Conservation (phyloP, 768 basidiomycete species). For the Leccinum disarticulatum region DNA sequence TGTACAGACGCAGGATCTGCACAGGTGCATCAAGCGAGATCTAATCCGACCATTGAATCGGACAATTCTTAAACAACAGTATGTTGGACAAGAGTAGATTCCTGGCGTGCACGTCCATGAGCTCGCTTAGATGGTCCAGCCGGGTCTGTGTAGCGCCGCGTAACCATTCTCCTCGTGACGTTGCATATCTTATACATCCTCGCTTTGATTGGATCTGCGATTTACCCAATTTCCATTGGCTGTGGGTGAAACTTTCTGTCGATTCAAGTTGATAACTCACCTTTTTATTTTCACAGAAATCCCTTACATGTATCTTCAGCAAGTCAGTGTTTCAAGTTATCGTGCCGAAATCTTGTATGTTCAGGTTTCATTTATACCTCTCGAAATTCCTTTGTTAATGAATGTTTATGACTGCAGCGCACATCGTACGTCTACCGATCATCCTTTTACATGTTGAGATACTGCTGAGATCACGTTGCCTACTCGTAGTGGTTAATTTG, state of each 20-base stretch:
- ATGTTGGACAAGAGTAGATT: no score
- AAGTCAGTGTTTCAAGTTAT: background rate
- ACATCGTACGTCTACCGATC: conserved; percentile 5
- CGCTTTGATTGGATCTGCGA: conserved; percentile 2
- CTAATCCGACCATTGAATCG: no score
- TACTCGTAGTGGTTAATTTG: conserved; percentile 9
- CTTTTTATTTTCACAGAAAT: background rate
- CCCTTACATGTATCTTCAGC: background rate
- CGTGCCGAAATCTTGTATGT: background rate
- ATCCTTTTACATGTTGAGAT: background rate
- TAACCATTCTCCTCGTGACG: no score
- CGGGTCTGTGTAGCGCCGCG: no score
- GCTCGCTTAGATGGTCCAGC: no score
- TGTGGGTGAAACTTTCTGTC: background rate
- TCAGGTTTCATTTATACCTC: background rate
- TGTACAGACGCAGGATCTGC: no score
- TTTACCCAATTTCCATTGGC: background rate
- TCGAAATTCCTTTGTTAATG: background rate
- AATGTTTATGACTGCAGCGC: background rate
- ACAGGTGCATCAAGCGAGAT: no score
- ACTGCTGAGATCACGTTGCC: background rate
- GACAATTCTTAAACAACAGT: no score
- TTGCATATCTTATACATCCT: conserved; percentile 8
- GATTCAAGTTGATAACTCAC: background rate
- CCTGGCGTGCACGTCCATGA: no score